phyloP scores from a whole-genome alignment of 2,329 filamentous ascomycete genomes.

The Trichoderma breve region DNA sequence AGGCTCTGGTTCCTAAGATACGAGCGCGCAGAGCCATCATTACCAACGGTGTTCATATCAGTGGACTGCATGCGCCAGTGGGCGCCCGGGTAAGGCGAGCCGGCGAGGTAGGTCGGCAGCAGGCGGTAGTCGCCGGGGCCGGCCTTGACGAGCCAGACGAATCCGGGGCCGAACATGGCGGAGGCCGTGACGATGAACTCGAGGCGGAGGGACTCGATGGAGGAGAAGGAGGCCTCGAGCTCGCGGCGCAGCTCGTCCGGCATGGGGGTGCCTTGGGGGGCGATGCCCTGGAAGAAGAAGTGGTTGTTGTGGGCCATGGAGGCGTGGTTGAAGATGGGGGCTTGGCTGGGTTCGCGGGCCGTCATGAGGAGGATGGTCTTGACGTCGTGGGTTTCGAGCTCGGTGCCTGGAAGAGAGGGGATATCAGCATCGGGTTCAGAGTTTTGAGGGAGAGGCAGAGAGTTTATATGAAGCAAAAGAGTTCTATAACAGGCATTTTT shows the following conservation, averaged over 20 bases:
- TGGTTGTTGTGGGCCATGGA: slow-evolving; percentile 93
- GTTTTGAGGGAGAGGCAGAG: background rate
- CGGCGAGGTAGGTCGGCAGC: slow-evolving; percentile 86
- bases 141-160: slow-evolving; percentile 85
- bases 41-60: slow-evolving; percentile 66
- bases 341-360: slow-evolving; percentile 74
- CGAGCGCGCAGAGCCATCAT: slow-evolving; percentile 35
- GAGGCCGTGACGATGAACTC: slow-evolving; percentile 79
- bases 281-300: slow-evolving; percentile 69
- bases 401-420: slow-evolving; percentile 52
- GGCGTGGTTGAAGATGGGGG: slow-evolving; percentile 89
- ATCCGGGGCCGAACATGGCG: slow-evolving; percentile 95
- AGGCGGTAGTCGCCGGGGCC: slow-evolving; percentile 58
- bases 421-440: background rate
- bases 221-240: slow-evolving; percentile 73
- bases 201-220: slow-evolving; percentile 74
- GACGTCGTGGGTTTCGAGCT: slow-evolving; percentile 58
- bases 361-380: slow-evolving; percentile 71
- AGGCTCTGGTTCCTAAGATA: slow-evolving; percentile 42
- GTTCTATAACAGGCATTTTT: slow-evolving; percentile 20
- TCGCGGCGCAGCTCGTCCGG: slow-evolving; percentile 54
- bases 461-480: too few species aligned
- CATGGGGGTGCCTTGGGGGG: slow-evolving; percentile 49
- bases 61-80: slow-evolving; percentile 70
- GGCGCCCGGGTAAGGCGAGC: slow-evolving; percentile 80